Conservation (phyloP, 1,284 basidiomycete species). For the Apiotrichum gamsii region DNA sequence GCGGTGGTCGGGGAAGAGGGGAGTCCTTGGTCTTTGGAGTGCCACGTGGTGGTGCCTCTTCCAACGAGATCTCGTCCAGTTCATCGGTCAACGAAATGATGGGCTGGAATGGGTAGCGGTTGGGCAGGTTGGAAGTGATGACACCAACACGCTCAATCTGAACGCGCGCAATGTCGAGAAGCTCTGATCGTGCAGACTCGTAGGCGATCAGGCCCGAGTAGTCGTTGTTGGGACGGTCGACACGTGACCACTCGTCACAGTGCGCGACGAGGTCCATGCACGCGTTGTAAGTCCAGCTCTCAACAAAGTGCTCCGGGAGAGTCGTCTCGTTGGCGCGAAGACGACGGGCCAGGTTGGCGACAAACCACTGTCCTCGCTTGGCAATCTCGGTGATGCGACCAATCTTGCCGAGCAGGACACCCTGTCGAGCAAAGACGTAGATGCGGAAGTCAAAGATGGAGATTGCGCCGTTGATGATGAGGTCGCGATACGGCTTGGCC, state of each 20-base stretch:
- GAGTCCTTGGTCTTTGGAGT: constrained; percentile 3
- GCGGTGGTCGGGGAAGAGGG: constrained; percentile 27
- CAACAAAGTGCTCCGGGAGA: constrained; percentile 74
- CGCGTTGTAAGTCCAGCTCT: constrained; percentile 91
- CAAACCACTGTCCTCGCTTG: constrained; percentile 52
- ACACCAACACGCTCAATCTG: constrained; percentile 45
- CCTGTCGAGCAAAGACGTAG: constrained; percentile 85
- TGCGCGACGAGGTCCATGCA: constrained; percentile 78
- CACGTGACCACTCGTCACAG: constrained; percentile 66
- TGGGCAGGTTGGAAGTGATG: constrained; percentile 31
- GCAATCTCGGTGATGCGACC: constrained; percentile 81
- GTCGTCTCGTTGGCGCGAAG: constrained; percentile 69
- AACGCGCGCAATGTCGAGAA: constrained; percentile 42
- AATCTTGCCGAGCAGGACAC: constrained; percentile 65
- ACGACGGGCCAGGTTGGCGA: constrained; percentile 34
- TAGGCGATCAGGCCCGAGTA: constrained; percentile 55
- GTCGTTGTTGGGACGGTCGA: constrained; percentile 47
- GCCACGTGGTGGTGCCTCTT: constrained; percentile 19
- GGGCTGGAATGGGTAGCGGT: constrained; percentile 33
- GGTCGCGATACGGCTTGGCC: constrained; percentile 79
- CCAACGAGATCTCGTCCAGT: constrained; percentile 61
- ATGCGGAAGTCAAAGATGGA: constrained; percentile 89
- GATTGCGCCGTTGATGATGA: constrained; percentile 84
- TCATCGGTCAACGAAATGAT: constrained; percentile 54
- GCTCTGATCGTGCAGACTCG: constrained; percentile 40